These are phyloP conservation scores for Lachnum nothofagi DNA, from an alignment of 2,329 filamentous ascomycete genomes.

Conservation along the genomic window DNA sequence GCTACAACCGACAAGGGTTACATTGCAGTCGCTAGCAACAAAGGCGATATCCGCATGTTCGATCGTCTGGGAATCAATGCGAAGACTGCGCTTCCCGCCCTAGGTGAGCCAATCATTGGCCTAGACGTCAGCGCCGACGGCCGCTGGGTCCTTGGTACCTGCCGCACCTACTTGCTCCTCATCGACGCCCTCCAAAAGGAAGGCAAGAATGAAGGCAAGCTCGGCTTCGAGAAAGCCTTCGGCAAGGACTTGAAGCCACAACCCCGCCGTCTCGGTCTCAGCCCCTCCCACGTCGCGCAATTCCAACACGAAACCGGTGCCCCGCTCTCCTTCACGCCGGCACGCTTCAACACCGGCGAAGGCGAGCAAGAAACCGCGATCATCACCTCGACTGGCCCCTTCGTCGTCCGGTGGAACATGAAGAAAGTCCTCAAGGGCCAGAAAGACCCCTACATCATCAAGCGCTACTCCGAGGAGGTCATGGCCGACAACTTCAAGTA, in stretches of 20 bases:
- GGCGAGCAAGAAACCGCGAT: conserved; percentile 83
- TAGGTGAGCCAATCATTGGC: conserved; percentile 91
- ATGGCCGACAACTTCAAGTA: conserved; percentile 99
- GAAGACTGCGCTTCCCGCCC: conserved; percentile 91
- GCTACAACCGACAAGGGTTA: conserved; percentile 96
- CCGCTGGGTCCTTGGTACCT: conserved; percentile 91
- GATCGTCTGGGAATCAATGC: conserved; percentile 94
- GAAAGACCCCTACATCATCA: conserved; percentile 91
- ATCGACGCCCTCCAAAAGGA: conserved; percentile 86
- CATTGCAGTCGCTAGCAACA: conserved; percentile 93
- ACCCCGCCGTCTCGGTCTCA: conserved; percentile 81
- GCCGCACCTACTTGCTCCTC: conserved; percentile 87
- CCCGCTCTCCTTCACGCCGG: conserved; percentile 80
- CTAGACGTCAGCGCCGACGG: conserved; percentile 94
- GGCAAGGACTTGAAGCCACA: conserved; percentile 90
- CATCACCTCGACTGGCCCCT: conserved; percentile 92
- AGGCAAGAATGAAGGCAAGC: conserved; percentile 93
- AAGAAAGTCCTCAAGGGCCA: conserved; percentile 78
- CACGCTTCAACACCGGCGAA: conserved; percentile 87
- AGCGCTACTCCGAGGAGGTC: conserved; percentile 90
- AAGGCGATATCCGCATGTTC: conserved; percentile 94
- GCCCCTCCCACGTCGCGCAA: conserved; percentile 88
- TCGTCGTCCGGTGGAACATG: conserved; percentile 93
- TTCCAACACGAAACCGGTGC: conserved; percentile 94
- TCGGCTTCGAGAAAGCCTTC: conserved; percentile 95